Percentiles rank a stretch among this genome's conserved stretches.
These are phyloP conservation scores for Alternaria gaisen DNA, from an alignment of 2,329 filamentous ascomycete genomes.

Conservation along the genomic window DNA sequence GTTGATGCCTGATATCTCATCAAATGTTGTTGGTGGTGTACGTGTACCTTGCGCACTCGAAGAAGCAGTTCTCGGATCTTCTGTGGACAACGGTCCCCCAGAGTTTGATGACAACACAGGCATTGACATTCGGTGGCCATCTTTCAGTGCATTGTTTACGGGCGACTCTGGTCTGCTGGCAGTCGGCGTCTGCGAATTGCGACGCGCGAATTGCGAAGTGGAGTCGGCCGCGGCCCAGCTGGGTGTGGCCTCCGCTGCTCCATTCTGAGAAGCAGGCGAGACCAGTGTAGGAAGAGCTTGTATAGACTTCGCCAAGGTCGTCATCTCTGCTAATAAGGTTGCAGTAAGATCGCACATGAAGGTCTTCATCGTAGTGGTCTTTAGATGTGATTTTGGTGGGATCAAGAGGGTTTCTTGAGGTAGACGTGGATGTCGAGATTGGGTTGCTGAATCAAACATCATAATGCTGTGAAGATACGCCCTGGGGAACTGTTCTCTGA, in stretches of 20 bases:
- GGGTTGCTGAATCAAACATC: slow-evolving; percentile 74
- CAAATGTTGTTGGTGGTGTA: slow-evolving; percentile 61
- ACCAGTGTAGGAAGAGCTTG: slow-evolving; percentile 72
- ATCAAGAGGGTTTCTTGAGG: slow-evolving; percentile 75
- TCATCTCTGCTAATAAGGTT: slow-evolving; percentile 58
- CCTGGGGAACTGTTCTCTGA: slow-evolving; percentile 77
- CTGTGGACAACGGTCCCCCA: slow-evolving; percentile 31
- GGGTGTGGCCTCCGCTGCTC: slow-evolving; percentile 35
- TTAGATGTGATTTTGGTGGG: slow-evolving; percentile 72
- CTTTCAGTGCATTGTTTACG: slow-evolving; percentile 61
- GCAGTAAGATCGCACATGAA: slow-evolving; percentile 58
- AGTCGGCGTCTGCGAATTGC: slow-evolving; percentile 44
- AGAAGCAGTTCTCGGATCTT: slow-evolving; percentile 40
- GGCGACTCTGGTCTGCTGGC: slow-evolving; percentile 45
- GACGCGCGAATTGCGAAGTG: slow-evolving; percentile 33
- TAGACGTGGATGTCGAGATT: slow-evolving; percentile 51
- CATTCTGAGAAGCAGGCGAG: slow-evolving; percentile 45
- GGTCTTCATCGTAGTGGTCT: slow-evolving; percentile 71
- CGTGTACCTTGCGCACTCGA: slow-evolving; percentile 38
- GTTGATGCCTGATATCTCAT: slow-evolving; percentile 50
- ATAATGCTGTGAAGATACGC: slow-evolving; percentile 80
- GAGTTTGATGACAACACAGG: slow-evolving; percentile 64
- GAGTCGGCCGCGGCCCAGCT: slow-evolving; percentile 43
- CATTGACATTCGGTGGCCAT: slow-evolving; percentile 80
- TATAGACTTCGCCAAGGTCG: slow-evolving; percentile 58